Evolutionary conservation across 768 basidiomycete species (phyloP).

Genomic region (Tricholoma matsutake): DNA sequence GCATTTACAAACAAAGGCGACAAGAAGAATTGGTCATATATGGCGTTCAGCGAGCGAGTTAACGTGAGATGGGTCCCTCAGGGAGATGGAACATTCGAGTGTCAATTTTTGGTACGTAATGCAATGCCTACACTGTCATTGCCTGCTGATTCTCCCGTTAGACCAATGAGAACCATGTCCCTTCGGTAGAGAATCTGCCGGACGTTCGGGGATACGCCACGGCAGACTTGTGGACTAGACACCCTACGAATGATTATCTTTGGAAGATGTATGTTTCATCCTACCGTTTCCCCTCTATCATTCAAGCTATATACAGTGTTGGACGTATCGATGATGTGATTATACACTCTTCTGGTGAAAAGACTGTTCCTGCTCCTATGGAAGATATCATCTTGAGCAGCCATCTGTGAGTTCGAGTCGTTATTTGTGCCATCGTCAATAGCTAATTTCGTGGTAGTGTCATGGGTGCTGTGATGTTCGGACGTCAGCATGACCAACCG

Average conservation of each 20-base stretch:
- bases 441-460: constrained; percentile 18
- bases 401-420: constrained; percentile 21
- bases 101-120: constrained; percentile 33
- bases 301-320: constrained; percentile 17
- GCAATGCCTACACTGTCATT: neutral
- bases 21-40: constrained; percentile 14
- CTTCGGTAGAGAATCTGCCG: constrained; percentile 31
- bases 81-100: constrained; percentile 30
- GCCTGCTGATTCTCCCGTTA: constrained; percentile 9
- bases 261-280: constrained; percentile 38
- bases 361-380: constrained; percentile 30
- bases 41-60: constrained; percentile 12
- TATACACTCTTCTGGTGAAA: constrained; percentile 30
- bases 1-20: constrained; percentile 10
- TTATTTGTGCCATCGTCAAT: neutral
- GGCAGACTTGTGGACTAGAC: constrained; percentile 40
- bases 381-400: constrained; percentile 19
- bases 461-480: constrained; percentile 38
- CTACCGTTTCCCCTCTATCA: neutral
- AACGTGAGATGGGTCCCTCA: constrained; percentile 28
- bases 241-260: constrained; percentile 39
- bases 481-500: constrained; percentile 30
- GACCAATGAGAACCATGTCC: constrained; percentile 23
- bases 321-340: constrained; percentile 33
- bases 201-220: constrained; percentile 40